Evolutionary conservation across 176 grass and related monocot species (phyloP).

Genomic region (Eremochloa ophiuroides): DNA sequence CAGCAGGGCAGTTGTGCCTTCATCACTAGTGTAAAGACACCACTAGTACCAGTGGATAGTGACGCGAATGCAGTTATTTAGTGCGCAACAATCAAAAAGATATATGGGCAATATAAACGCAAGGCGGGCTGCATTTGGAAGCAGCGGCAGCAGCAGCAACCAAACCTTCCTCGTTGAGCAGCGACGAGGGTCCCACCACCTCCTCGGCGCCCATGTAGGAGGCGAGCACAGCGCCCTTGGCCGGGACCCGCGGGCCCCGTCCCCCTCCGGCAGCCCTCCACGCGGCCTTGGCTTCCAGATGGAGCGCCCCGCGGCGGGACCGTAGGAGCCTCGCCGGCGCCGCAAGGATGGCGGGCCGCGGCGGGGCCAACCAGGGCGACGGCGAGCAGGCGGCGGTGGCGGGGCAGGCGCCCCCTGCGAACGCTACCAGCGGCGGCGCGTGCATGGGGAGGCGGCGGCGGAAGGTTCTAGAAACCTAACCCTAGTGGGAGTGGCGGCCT

Average conservation of each 20-base stretch:
- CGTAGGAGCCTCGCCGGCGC: slow-evolving; percentile 27
- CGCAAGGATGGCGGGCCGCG: slow-evolving; percentile 35
- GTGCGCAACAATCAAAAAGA: background rate
- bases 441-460: slow-evolving; percentile 34
- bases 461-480: slow-evolving; percentile 39
- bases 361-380: slow-evolving; percentile 22
- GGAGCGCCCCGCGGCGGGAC: slow-evolving; percentile 29
- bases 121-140: background rate
- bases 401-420: slow-evolving; percentile 29
- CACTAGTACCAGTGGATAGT: background rate
- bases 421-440: slow-evolving; percentile 29
- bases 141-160: background rate
- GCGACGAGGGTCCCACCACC: slow-evolving; percentile 55
- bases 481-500: slow-evolving; percentile 33
- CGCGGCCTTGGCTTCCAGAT: slow-evolving; percentile 32
- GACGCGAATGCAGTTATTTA: background rate
- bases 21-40: background rate
- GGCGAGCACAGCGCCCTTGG: slow-evolving; percentile 66
- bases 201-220: slow-evolving; percentile 86
- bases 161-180: slow-evolving; percentile 66
- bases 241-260: slow-evolving; percentile 19
- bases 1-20: background rate
- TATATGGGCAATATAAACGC: background rate
- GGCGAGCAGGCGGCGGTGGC: background rate
- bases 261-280: slow-evolving; percentile 32